A percentile compares a stretch with the other conserved stretches of the same genome.
Evolutionary conservation across 139 green algal species (phyloP).

Genomic region (Eudorina sp.): DNA sequence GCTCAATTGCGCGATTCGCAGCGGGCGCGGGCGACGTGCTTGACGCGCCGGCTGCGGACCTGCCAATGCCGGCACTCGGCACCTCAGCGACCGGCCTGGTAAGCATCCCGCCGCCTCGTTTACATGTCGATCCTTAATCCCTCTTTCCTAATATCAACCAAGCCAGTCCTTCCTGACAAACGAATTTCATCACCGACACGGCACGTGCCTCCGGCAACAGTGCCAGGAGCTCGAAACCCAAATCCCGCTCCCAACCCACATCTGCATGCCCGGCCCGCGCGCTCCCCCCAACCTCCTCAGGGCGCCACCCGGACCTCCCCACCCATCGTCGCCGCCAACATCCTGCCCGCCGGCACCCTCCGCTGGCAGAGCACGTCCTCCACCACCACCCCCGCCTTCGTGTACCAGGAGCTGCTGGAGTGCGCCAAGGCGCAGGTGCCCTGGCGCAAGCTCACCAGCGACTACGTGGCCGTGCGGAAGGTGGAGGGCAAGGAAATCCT

Average conservation of each 20-base stretch:
- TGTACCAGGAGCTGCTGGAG: conserved; percentile 52
- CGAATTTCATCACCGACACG: no score
- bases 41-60: background rate
- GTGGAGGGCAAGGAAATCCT: conserved; percentile 54
- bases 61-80: background rate
- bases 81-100: background rate
- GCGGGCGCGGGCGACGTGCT: background rate
- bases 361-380: conserved; percentile 2
- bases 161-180: no score
- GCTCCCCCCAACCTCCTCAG: no score
- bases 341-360: background rate
- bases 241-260: no score
- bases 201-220: no score
- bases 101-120: no score
- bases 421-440: conserved; percentile 13
- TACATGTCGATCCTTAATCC: no score
- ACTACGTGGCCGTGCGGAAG: conserved; percentile 45
- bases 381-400: conserved; percentile 1
- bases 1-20: background rate
- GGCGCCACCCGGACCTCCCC: no score
- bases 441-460: conserved; percentile 53
- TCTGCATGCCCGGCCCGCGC: no score
- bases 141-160: no score
- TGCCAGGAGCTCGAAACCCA: no score
- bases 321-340: background rate